Evolutionary conservation across 371 early-diverging fungal genomes (phyloP).

Genomic region (Lichtheimia hyalospora): DNA sequence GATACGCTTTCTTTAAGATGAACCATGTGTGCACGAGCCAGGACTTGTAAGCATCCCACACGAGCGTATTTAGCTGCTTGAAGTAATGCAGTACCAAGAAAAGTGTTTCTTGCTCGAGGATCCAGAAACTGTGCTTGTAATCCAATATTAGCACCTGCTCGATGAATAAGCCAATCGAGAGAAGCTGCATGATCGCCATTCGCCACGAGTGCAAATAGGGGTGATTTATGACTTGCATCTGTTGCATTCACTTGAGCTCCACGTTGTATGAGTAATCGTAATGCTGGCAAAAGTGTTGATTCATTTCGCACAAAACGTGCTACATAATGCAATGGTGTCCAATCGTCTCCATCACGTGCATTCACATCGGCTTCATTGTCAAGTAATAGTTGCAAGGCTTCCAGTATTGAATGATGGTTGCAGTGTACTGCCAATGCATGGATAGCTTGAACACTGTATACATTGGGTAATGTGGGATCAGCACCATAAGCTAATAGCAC

Average conservation of each 20-base stretch:
- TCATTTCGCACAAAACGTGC: conserved; percentile 46
- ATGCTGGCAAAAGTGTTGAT: conserved; percentile 20
- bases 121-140: conserved; percentile 9
- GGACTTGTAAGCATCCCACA: conserved; percentile 8
- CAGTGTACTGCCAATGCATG: conserved; percentile 38
- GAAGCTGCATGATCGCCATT: conserved; percentile 16
- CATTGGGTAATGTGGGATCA: conserved; percentile 42
- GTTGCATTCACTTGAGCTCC: conserved; percentile 54
- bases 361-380: conserved; percentile 49
- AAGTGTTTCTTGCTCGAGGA: conserved; percentile 9
- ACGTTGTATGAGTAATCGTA: conserved; percentile 23
- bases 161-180: conserved; percentile 14
- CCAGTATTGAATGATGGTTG: conserved; percentile 22
- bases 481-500: conserved; percentile 50
- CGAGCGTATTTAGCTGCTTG: conserved; percentile 26
- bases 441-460: conserved; percentile 39
- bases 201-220: conserved; percentile 36
- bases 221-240: conserved; percentile 31
- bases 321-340: conserved; percentile 78
- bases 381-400: conserved; percentile 12
- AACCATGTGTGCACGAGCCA: neutral
- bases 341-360: conserved; percentile 69
- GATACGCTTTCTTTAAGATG: too few species aligned
- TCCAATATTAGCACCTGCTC: conserved; percentile 2
- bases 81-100: conserved; percentile 13